A percentile compares a stretch with the other conserved stretches of the same genome.
phyloP scores from a whole-genome alignment of 2,329 filamentous ascomycete genomes.

The Cryphonectria parasitica region DNA sequence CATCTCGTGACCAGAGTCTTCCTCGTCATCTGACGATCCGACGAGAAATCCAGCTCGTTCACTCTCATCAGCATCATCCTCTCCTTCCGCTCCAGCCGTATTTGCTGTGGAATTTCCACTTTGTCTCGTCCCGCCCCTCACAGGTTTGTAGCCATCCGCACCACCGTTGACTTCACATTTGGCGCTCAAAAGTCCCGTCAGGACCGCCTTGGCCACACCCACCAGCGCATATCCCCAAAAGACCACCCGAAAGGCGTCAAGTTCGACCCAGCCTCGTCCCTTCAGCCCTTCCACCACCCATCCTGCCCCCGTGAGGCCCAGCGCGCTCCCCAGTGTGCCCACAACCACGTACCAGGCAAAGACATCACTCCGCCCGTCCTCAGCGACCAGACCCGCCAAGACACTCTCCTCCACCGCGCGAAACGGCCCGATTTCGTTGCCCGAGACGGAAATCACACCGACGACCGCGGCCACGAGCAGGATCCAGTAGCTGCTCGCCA shows the following conservation, averaged over 20 bases:
- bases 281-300: slow-evolving; percentile 60
- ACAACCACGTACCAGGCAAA: slow-evolving; percentile 65
- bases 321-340: slow-evolving; percentile 63
- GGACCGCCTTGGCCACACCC: slow-evolving; percentile 59
- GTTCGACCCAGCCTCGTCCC: slow-evolving; percentile 45
- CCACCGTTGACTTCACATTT: slow-evolving; percentile 20
- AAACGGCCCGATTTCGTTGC: slow-evolving; percentile 68
- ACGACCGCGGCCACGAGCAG: slow-evolving; percentile 60
- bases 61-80: slow-evolving; percentile 31
- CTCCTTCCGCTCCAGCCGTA: slow-evolving; percentile 39
- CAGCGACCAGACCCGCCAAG: slow-evolving; percentile 57
- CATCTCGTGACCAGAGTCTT: neutral
- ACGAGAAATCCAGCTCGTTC: slow-evolving; percentile 24
- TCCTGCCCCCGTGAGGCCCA: slow-evolving; percentile 62
- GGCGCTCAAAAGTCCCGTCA: slow-evolving; percentile 52
- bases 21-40: neutral
- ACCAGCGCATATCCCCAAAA: slow-evolving; percentile 62
- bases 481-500: slow-evolving; percentile 59
- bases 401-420: slow-evolving; percentile 65
- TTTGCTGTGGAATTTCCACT: neutral
- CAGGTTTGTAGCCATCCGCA: slow-evolving; percentile 47
- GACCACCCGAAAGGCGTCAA: slow-evolving; percentile 56
- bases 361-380: slow-evolving; percentile 54
- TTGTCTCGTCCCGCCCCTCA: slow-evolving; percentile 28
- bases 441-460: slow-evolving; percentile 65